These are phyloP conservation scores for Alternaria sp. DNA, from an alignment of 2,329 filamentous ascomycete species.

Conservation along the genomic window DNA sequence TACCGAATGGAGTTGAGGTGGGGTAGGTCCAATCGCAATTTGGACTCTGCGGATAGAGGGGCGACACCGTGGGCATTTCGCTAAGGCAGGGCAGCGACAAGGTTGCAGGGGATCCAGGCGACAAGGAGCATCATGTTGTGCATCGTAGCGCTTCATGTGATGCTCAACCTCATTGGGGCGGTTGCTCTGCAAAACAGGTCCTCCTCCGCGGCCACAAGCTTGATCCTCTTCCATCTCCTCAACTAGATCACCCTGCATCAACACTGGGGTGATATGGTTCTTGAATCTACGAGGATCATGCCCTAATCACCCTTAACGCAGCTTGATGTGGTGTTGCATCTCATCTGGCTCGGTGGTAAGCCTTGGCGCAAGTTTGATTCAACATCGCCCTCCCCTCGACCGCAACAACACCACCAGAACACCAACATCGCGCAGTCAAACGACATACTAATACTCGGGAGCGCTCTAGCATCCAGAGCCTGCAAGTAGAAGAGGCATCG, in stretches of 20 bases:
- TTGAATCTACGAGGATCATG: not conserved
- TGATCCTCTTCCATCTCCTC: conserved; percentile 1
- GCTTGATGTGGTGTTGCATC: conserved; percentile 10
- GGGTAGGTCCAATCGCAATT: not conserved
- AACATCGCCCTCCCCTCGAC: conserved; percentile 5
- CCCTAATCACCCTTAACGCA: not conserved
- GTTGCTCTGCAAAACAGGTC: conserved; percentile 1
- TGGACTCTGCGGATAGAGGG: not conserved
- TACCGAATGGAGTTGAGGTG: not conserved
- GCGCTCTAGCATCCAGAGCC: not conserved
- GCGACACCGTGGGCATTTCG: conserved; percentile 5
- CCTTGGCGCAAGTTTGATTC: conserved; percentile 10
- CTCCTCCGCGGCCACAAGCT: conserved; percentile 4
- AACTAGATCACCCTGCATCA: not conserved
- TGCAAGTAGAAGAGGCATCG: not conserved
- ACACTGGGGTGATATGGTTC: not conserved
- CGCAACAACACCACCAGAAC: conserved; percentile 11
- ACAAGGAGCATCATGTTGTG: not conserved
- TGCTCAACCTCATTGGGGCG: conserved; percentile 4
- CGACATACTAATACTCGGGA: not conserved
- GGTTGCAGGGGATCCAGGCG: not conserved
- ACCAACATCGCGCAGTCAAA: not conserved
- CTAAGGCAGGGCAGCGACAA: conserved; percentile 4
- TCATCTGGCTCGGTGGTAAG: conserved; percentile 5
- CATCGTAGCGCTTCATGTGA: not conserved